Base-by-base conservation (phyloP, 306 rosid species). In the Astragalus glycyphyllos region DNA sequence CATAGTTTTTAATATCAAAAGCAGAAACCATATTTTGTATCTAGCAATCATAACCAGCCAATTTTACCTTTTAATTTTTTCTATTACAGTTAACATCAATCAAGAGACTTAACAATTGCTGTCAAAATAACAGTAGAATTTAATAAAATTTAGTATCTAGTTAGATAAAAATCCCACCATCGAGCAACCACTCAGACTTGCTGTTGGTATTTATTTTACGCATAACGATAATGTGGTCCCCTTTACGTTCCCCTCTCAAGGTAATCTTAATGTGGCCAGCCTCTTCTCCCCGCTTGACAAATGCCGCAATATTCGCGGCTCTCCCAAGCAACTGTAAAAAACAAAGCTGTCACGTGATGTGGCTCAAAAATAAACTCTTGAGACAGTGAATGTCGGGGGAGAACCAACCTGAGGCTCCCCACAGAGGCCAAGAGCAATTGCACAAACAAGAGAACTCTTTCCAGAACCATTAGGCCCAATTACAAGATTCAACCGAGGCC, bases 381-480 rank as follows among this genome's bases (percentile, higher is more conserved):
- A 56, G 58, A 37, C 32, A 5, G 56, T 31, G 8, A 17, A 44
- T 13, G 62, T 75, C 17, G 5, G 26, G 49, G n/a, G 55, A 51
- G 20, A 81, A 79, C 97, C 61, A 74, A 93, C 97, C 98, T 88
- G 96, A 68, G 97, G 97, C 87, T 93, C 98, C 35, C 97, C 98
- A 17, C 96, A 94, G 11, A 93, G 95, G 73, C 98, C 98, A 82
- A 93, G 88, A 48, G 98, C 96, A 79, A 94, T 89, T 60, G 97
- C 98, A 68, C 98, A 94, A 10, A 94, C 98, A 70, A 94, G 86
- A 77, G 98, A 94, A 80, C 98, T 94, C 80, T 94, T 94, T 10
- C 97, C 98, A 68, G 97, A 86, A 47, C 97, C 97, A 82, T 93
- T 93, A 9, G 98, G 97, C 44, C 97, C 98, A 87, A 90, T 87